Base-by-base conservation (phyloP, 495 filamentous ascomycete genomes). In the Aspergillus heteromorphus region DNA sequence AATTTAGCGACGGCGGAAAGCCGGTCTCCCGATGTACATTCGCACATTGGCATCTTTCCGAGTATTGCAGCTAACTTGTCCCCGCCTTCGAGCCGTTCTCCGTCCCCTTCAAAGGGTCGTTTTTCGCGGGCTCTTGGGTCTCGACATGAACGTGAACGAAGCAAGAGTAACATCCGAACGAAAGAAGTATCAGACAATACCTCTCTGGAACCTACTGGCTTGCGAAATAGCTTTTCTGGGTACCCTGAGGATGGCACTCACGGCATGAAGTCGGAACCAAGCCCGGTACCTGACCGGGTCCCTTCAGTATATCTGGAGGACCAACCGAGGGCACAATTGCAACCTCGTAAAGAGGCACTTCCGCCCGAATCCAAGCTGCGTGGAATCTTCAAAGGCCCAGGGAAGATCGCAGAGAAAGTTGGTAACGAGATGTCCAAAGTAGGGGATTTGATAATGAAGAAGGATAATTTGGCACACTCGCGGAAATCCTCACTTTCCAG, bases 31-130 rank as follows among this genome's bases (percentile, higher is more conserved):
- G 76, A 69, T 54, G 78, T 79, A 49, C 77, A 78, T 16, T 58
- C 65, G n/a, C 63, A 69, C 11, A 48, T 65, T 17, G 57, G 66
- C n/a, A 75, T 76, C 45, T 75, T 82, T 49, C 82, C 82, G 5
- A 82, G 79, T 54, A 81, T 84, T 56, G 73, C 79, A 10, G 78
- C 77, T 31, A 80, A 82, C 56, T 48, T 83, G 14, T 83, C 80
- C 17, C 71, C 77, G 9, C 73, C 79, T 2, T 72, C 68, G 5
- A 84, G 80, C 55, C 73, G 80, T 31, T 73, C 71, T 23, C 64
- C 73, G 1, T 84, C 81, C 20, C 80, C 80, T 45, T 61, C 67
- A 0, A 76, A 79, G 57, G 77, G 64, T 53, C 65, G 70, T 7
- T 62, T 81, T 19, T 67, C 71, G 11, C 73, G 73, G 9, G 73